A percentile compares a stretch with the other conserved stretches of the same genome.
Evolutionary conservation across 331 rosid genomes (phyloP).

Genomic region (Malus hybrid): DNA sequence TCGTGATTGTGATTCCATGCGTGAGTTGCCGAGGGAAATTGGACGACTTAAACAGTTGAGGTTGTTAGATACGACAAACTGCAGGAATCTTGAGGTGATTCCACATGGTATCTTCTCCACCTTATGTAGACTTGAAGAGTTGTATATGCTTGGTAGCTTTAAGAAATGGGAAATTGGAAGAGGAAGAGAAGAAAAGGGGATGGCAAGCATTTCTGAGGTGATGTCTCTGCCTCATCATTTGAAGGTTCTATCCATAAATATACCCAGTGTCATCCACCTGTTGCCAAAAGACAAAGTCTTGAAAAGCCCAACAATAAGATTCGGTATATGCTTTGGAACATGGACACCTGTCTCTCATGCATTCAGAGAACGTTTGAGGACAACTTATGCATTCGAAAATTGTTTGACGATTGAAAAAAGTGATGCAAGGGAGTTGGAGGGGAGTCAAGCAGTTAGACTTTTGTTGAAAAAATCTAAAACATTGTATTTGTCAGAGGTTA

Average conservation of each 20-base stretch:
- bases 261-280: background rate
- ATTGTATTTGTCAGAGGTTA: fast-evolving
- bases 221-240: background rate
- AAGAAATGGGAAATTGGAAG: fast-evolving
- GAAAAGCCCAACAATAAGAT: background rate
- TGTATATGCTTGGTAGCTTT: background rate
- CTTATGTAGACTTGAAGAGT: background rate
- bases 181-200: background rate
- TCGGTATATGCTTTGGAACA: too few species aligned
- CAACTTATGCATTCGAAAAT: background rate
- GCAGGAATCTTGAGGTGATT: background rate
- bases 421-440: background rate
- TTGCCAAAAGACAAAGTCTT: background rate
- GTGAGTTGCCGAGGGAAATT: background rate
- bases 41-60: background rate
- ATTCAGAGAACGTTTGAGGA: too few species aligned
- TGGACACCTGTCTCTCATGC: too few species aligned
- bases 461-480: too few species aligned
- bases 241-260: background rate
- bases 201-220: background rate
- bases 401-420: fast-evolving
- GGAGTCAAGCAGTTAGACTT: background rate
- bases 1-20: fast-evolving
- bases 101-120: background rate
- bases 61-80: background rate